A percentile compares a stretch with the other conserved stretches of the same genome.
These are phyloP conservation scores for Sicyos baderoa DNA, from an alignment of 306 rosid species.

Conservation along the genomic window DNA sequence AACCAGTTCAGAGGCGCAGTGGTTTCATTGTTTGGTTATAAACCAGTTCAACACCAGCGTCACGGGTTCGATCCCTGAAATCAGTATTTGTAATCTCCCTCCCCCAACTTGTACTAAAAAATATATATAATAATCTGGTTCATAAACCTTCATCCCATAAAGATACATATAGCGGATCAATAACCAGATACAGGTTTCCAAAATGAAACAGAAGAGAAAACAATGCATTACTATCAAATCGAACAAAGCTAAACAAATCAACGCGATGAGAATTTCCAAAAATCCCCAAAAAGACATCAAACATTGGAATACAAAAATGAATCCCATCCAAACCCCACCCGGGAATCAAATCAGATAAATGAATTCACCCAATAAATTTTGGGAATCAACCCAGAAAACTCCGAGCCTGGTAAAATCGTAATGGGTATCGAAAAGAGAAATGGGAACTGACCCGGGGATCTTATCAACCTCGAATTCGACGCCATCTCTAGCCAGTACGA, in stretches of 20 bases:
- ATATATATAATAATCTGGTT: too few relatives aligned
- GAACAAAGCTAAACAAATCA: background rate
- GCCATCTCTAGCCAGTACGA: conserved; percentile 89
- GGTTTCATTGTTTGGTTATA: too few relatives aligned
- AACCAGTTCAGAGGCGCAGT: too few relatives aligned
- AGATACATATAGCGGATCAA: background rate
- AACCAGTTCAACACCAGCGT: too few relatives aligned
- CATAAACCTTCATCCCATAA: background rate
- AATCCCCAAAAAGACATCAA: background rate
- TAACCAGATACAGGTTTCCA: background rate
- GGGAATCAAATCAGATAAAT: background rate
- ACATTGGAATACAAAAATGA: background rate
- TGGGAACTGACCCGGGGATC: conserved; percentile 61
- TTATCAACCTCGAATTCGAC: conserved; percentile 85
- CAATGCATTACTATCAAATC: background rate
- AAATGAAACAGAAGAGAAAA: background rate
- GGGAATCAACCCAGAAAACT: background rate
- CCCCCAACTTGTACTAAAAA: too few relatives aligned
- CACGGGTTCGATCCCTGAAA: too few relatives aligned
- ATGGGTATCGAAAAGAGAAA: background rate
- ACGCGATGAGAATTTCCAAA: background rate
- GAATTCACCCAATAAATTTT: background rate
- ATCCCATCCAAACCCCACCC: background rate
- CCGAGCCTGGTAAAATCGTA: background rate
- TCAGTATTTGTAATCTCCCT: too few relatives aligned